phyloP scores from a whole-genome alignment of 1,139 yeast species.

The Saccharomycopsis hybrid region DNA sequence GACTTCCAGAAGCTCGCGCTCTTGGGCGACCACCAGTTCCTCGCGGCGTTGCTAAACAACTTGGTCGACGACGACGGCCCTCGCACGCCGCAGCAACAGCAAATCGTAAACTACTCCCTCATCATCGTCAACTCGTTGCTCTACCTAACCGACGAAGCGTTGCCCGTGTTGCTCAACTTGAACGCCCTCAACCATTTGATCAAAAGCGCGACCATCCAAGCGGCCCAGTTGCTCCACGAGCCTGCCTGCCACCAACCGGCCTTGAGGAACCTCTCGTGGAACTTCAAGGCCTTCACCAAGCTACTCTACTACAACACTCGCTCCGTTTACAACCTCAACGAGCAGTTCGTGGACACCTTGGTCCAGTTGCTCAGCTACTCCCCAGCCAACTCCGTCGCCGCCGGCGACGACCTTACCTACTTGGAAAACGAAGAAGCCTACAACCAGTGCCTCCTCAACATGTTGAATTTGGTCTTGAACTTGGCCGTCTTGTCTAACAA shows the following conservation, averaged over 20 bases:
- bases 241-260: background rate
- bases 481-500: background rate
- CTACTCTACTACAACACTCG: conserved; percentile 5
- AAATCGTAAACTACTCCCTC: conserved; percentile 1
- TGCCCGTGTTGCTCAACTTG: conserved; percentile 2
- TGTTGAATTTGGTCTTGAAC: conserved; percentile 9
- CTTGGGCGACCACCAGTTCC: conserved; percentile 1
- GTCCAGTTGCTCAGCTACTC: background rate
- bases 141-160: conserved; percentile 1
- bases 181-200: conserved; percentile 4
- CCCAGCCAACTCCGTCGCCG: background rate
- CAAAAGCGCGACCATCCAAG: background rate
- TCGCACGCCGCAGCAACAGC: background rate
- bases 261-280: conserved; percentile 9
- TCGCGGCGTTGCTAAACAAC: background rate
- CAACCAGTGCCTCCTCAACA: conserved; percentile 7
- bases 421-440: conserved; percentile 7
- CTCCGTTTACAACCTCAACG: background rate
- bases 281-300: conserved; percentile 17
- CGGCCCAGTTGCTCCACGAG: background rate
- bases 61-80: background rate
- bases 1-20: conserved; percentile 7
- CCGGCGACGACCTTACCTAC: background rate
- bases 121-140: conserved; percentile 9
- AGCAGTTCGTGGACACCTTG: conserved; percentile 1